Base-by-base conservation (phyloP, 495 filamentous ascomycete genomes). In the Talaromyces nanjingensis region DNA sequence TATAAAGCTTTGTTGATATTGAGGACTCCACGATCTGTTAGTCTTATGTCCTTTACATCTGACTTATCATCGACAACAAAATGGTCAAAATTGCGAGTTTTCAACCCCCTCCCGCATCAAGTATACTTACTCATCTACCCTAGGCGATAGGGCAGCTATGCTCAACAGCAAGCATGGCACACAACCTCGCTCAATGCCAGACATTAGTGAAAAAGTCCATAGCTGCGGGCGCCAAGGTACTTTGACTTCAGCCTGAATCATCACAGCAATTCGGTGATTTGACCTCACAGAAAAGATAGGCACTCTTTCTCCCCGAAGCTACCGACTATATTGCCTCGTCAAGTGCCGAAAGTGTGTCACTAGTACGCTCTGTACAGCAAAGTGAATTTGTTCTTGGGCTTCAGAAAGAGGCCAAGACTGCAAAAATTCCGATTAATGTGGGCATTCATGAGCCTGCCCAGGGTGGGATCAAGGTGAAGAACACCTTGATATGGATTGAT, bases 281-380 rank as follows among this genome's bases (percentile, higher is more conserved):
- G 27, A 56, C 11, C 27, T 56, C 53, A 39, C 22, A 53, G 54
- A 25, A 6, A 53, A 62, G 12, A 4, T 65, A 93, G 90, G 86
- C 89, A 27, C 80, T 97, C 60, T 96, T 97, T 74, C 89, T 97
- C 65, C 94, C 92, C 18, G 92, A 97, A 81, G 93, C 93, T 47
- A 86, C 83, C 64, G 93, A 97, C 76, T 97, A 96, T 79, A 92
- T 96, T 65, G 86, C 83, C 52, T 78, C 80, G 16, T 86, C 85
- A 1, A 73, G 84, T 27, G 73, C 83, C 8, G 89, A 93, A 69
- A 87, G 86, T 0, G 71, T 92, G 7, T 77, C 82, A 20, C 85
- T 96, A 20, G 88, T 82, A 67, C 78, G 81, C 59, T 80, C 90
- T 4, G 79, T 80, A 45, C 70, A 78, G 1, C 72, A 76, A 20